phyloP scores from a whole-genome alignment of 805 yeast species.

The Tetrapisispora nanseiensis region DNA sequence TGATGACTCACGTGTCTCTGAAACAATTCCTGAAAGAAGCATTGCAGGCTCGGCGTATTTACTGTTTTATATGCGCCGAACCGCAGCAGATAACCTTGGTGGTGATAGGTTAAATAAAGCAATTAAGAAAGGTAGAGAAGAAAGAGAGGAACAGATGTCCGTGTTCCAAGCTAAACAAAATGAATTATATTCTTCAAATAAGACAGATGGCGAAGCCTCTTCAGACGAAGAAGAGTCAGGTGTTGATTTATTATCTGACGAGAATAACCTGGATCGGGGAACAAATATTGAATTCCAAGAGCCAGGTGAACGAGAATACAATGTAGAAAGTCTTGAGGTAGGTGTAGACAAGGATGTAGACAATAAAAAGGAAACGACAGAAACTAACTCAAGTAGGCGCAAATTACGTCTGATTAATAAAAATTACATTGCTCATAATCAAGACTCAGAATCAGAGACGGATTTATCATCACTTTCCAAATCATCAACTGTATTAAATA shows the following conservation, averaged over 20 bases:
- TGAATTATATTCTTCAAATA: slow-evolving; percentile 21
- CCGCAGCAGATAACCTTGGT: slow-evolving; percentile 32
- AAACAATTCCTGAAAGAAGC: slow-evolving; percentile 48
- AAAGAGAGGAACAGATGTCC: slow-evolving; percentile 19
- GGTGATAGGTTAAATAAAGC: slow-evolving; percentile 36
- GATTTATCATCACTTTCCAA: neutral
- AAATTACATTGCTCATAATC: slow-evolving; percentile 7
- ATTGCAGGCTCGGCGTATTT: slow-evolving; percentile 77
- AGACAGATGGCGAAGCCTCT: slow-evolving; percentile 16
- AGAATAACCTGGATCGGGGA: slow-evolving; percentile 3
- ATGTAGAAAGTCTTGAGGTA: slow-evolving; percentile 20
- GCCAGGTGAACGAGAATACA: slow-evolving; percentile 7
- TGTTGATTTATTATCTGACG: slow-evolving; percentile 13
- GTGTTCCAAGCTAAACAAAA: slow-evolving; percentile 17
- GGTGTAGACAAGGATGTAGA: slow-evolving; percentile 10
- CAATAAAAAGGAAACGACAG: slow-evolving; percentile 7
- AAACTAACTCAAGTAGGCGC: slow-evolving; percentile 16
- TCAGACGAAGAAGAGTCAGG: slow-evolving; percentile 15
- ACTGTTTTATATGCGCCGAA: slow-evolving; percentile 62
- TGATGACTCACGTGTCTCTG: slow-evolving; percentile 72
- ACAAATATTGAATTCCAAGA: neutral
- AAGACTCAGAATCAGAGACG: neutral
- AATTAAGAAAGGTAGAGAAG: slow-evolving; percentile 34
- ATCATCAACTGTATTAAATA: neutral
- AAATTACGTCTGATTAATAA: slow-evolving; percentile 24